Evolutionary conservation across 129 eudicot genomes (phyloP), one percentile per base, ranked within the genome.

Genomic region (Saussurea involucrata): DNA sequence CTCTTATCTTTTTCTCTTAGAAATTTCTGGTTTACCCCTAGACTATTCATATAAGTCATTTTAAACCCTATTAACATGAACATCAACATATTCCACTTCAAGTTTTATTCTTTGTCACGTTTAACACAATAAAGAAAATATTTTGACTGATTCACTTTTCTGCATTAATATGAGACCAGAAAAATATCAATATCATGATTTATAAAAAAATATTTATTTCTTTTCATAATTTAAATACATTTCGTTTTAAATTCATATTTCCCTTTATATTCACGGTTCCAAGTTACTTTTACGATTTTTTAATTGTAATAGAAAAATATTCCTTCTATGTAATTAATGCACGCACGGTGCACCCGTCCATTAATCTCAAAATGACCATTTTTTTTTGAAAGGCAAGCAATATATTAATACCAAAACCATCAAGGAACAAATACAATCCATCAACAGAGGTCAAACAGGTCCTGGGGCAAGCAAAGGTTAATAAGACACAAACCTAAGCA

Each of bases 271-370:
- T 5, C 57, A 46, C 57, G 5, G 5, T 49, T 49, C 21, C 8
- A 49, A 49, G 58, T 49, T 15, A 17, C n/a, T 49, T 49, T 46
- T 49, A 12, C 8, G 9, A 37, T 37, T 7, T 37, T 37, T 37
- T 8, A 7, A 8, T 37, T 37, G 20, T 46, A 46, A 46, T 21
- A 58, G 25, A 21, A 65, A 15, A 65, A 27, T 65, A 65, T 65
- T 65, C 69, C 20, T 65, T 65, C 69, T 11, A 65, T 65, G 69
- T 15, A 12, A 65, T 65, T 28, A 65, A 65, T 65, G 29, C 33
- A 28, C 69, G 69, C 69, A 65, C 58, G 37, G 37, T 65, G 69
- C 69, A 65, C 33, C 27, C n/a, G 58, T 49, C 58, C 69, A 24
- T 65, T 6, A 65, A 65, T 65, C 15, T 29, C 36, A 65, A 65